Base-by-base conservation (phyloP, 179 eudicot species). In the Beta corolliflora region DNA sequence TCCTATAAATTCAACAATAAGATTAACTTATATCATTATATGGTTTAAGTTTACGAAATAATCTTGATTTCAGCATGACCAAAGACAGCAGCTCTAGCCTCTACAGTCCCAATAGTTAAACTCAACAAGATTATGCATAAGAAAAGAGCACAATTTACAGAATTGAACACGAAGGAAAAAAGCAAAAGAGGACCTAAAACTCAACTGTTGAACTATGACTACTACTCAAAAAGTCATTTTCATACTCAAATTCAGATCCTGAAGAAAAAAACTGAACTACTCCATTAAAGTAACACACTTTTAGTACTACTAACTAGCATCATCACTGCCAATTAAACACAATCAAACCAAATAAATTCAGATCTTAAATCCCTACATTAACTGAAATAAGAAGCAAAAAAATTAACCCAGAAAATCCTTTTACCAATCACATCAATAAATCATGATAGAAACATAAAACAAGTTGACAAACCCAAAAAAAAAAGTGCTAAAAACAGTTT, bases 291-390 rank as follows among this genome's bases (percentile, higher is more conserved):
- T 16, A 25, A 52, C 73, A 80, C 52, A 19, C 50, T 50, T 54
- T 36, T 7, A 10, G 14, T 21, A 48, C 44, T 53, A 50, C 63
- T 7, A 66, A 55, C 50, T 31, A 31, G 19, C 50, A 73, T 54
- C 48, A 21, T 44, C 11, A 81, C 41, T 36, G 41, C 41, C 67
- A 66, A 11, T 60, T 14, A 66, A 19, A 53, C 21, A 76, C 2
- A n/a, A 48, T 64, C 74, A 67, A 67, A 78, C 25, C 53, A 48
- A 70, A 58, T 59, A 10, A 16, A 7, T 13, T 60, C 73, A 71
- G 77, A 77, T 77, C 84, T 82, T 71, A 36, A 53, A 80, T 63
- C 78, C 83, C 73, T 52, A 53, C 71, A 61, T 56, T 45, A 41
- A 80, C 14, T 64, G 6, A 46, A 65, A 23, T 45, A 73, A 41